phyloP scores from a whole-genome alignment of 2,329 filamentous ascomycete genomes.

The Leptodontidium sp. region DNA sequence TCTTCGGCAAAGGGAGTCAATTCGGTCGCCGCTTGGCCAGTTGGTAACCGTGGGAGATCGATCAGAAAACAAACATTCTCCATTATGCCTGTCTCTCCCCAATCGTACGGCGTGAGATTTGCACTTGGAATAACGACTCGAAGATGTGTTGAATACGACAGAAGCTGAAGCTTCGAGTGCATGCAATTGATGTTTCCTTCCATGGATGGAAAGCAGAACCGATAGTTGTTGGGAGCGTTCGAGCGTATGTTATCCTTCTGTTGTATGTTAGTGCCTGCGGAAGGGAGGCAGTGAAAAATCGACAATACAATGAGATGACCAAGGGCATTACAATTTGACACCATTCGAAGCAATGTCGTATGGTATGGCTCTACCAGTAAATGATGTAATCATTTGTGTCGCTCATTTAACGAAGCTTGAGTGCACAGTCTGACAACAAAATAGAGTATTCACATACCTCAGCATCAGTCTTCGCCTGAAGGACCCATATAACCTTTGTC shows the following conservation, averaged over 20 bases:
- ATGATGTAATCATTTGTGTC: not conserved
- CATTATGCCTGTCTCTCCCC: conserved; percentile 66
- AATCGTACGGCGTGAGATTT: conserved; percentile 82
- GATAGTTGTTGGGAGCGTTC: conserved; percentile 64
- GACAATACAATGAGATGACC: not conserved
- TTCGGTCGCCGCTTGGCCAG: conserved; percentile 30
- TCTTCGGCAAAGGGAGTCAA: conserved; percentile 71
- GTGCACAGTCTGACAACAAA: not conserved
- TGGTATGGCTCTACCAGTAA: too few relatives aligned
- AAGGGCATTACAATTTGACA: not conserved
- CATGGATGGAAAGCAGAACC: conserved; percentile 83
- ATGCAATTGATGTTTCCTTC: conserved; percentile 74
- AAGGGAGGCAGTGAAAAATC: not conserved
- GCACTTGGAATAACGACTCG: conserved; percentile 87
- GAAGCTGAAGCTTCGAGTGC: conserved; percentile 93
- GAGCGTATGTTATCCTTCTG: conserved; percentile 59
- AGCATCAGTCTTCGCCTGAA: conserved; percentile 60
- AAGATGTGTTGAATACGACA: conserved; percentile 79
- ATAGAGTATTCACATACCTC: conserved; percentile 53
- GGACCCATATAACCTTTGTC: conserved; percentile 70
- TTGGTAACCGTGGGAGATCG: conserved; percentile 72
- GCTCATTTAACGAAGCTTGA: not conserved
- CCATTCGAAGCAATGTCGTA: too few relatives aligned
- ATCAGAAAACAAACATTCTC: conserved; percentile 95
- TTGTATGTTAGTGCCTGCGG: conserved; percentile 28